Conservation (phyloP, 495 filamentous ascomycete species). For the Penicillium antarcticum region DNA sequence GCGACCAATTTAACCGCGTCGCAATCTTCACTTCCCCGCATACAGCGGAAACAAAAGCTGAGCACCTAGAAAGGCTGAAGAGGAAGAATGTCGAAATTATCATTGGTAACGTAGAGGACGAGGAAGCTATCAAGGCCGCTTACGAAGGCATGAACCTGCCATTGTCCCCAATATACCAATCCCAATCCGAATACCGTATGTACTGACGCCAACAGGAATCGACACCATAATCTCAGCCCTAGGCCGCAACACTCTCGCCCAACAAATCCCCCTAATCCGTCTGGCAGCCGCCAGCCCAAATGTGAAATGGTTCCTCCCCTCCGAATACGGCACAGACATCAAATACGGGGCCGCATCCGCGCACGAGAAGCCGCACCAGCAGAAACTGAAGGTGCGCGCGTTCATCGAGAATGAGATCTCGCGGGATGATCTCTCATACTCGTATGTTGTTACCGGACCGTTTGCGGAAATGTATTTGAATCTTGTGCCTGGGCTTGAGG, state of each 20-base stretch:
- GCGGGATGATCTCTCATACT: constrained; percentile 48
- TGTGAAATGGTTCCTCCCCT: constrained; percentile 67
- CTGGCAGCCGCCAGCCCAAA: constrained; percentile 52
- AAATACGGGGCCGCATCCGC: constrained; percentile 59
- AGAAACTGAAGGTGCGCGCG: constrained; percentile 63
- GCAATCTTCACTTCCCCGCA: constrained; percentile 61
- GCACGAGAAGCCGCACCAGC: constrained; percentile 64
- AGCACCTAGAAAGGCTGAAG: constrained; percentile 38
- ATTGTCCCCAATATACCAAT: not conserved
- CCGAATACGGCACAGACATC: constrained; percentile 73
- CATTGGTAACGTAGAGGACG: constrained; percentile 55
- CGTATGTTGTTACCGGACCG: constrained; percentile 66
- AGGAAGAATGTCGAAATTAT: constrained; percentile 52
- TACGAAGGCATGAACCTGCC: constrained; percentile 38
- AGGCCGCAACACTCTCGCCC: constrained; percentile 54
- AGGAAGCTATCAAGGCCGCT: constrained; percentile 49
- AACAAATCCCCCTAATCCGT: constrained; percentile 56
- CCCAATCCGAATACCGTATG: not conserved
- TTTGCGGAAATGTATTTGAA: constrained; percentile 65
- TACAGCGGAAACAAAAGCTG: constrained; percentile 41
- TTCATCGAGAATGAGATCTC: constrained; percentile 48
- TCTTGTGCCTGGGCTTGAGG: constrained; percentile 21
- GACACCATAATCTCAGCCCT: constrained; percentile 66
- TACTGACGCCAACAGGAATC: constrained; percentile 33
- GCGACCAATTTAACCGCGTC: constrained; percentile 50